Base-by-base conservation (phyloP, 106 monocot genomes). In the Gastrodia elata region DNA sequence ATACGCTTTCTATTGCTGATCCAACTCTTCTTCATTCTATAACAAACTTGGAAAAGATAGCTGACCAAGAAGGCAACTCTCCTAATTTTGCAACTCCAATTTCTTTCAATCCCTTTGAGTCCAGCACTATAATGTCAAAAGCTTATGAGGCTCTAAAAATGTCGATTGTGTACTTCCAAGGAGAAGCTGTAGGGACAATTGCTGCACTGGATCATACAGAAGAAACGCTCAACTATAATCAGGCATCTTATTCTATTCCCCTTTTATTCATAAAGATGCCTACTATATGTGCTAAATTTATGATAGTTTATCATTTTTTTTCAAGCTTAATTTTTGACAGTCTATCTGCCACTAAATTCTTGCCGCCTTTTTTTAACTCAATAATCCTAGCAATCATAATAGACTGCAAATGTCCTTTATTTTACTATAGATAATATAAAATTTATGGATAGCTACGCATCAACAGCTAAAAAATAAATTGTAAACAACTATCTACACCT, bases 221-320 rank as follows among this genome's bases (percentile, higher is more conserved):
- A 70, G 80, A 83, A 39, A 75, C 77, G 37, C 83, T 87, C 20
- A 87, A 87, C 70, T 87, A 87, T 73, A 78, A 87, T 72, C 87
- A 87, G 83, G 87, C 83, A 2, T 32, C 6, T 3, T 14, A n/a
- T 3, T 14, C 3, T 26, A 9, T 40, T 44, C 32, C 10, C 30
- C 35, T 64, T 8, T n/a, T n/a, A n/a, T n/a, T n/a, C n/a, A n/a
- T n/a, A n/a, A n/a, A n/a, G n/a, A n/a, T n/a, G n/a, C n/a, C n/a
- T n/a, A n/a, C n/a, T n/a, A n/a, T n/a, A n/a, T n/a, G n/a, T n/a
- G n/a, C n/a, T n/a, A n/a, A n/a, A n/a, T n/a, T n/a, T n/a, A n/a
- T n/a, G n/a, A n/a, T n/a, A n/a, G n/a, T n/a, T n/a, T n/a, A n/a
- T n/a, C n/a, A n/a, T n/a, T n/a, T n/a, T n/a, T n/a, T n/a, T n/a